phyloP scores from a whole-genome alignment of 345 rosid species.

The Hibiscus mutabilis region DNA sequence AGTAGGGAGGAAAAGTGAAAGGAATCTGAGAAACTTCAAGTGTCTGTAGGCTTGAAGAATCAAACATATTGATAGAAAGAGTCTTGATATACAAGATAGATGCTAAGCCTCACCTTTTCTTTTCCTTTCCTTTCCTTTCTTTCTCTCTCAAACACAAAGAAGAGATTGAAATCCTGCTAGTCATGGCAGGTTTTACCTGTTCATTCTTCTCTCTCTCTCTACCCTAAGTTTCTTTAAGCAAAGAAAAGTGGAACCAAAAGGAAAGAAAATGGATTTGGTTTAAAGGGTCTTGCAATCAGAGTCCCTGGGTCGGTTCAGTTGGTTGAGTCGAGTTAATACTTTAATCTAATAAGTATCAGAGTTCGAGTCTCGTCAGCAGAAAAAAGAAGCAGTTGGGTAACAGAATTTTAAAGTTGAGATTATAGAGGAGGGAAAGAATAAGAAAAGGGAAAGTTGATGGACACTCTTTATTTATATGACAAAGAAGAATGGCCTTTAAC shows the following conservation, averaged over 20 bases:
- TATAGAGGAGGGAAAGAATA: slow-evolving; percentile 4
- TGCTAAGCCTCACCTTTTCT: slow-evolving; percentile 39
- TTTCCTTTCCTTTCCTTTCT: slow-evolving; percentile 8
- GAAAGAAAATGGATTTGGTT: not conserved
- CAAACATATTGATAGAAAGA: slow-evolving; percentile 36
- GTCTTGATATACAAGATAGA: slow-evolving; percentile 55
- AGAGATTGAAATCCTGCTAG: slow-evolving; percentile 13
- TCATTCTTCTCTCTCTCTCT: slow-evolving; percentile 11
- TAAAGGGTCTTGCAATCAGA: not conserved
- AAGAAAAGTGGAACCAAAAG: slow-evolving; percentile 2
- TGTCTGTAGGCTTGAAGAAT: slow-evolving; percentile 34
- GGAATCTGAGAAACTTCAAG: slow-evolving; percentile 48
- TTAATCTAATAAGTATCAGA: no score
- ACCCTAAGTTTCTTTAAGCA: slow-evolving; percentile 19
- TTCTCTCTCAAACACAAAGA: slow-evolving; percentile 21
- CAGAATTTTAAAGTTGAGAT: slow-evolving; percentile 46
- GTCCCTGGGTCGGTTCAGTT: not conserved
- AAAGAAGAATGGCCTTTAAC: slow-evolving; percentile 39
- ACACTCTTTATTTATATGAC: slow-evolving; percentile 29
- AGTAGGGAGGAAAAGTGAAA: slow-evolving; percentile 34
- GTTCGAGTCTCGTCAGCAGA: no score
- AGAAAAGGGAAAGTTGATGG: slow-evolving; percentile 38
- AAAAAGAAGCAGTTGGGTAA: slow-evolving; percentile 32
- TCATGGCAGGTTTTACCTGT: slow-evolving; percentile 6
- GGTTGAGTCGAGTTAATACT: no score